Conservation (phyloP, 179 eudicot species). For the Gypsophila paniculata region DNA sequence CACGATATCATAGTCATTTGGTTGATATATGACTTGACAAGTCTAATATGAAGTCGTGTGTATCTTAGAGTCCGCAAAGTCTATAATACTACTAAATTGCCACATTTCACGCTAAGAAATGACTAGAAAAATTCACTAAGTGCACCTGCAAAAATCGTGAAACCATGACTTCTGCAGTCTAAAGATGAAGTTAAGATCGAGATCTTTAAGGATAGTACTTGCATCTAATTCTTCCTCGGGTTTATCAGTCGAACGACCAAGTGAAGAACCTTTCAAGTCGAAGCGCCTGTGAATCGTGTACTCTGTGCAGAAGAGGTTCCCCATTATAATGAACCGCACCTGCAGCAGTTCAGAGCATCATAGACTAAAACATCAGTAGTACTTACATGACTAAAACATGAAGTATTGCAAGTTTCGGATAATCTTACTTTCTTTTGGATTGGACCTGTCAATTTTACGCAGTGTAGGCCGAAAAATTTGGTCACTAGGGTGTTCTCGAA, state of each 20-base stretch:
- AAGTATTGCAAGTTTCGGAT: not conserved
- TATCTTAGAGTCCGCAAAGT: too few species aligned
- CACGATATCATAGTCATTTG: too few species aligned
- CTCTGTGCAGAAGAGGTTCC: constrained; percentile 75
- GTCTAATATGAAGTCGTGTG: too few species aligned
- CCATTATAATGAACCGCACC: constrained; percentile 96
- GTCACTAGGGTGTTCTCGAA: constrained; percentile 81
- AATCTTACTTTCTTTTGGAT: constrained; percentile 71
- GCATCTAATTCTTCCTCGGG: constrained; percentile 87
- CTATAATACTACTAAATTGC: too few species aligned
- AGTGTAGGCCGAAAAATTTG: constrained; percentile 79
- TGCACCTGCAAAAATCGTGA: constrained; percentile 79
- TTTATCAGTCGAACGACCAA: constrained; percentile 78
- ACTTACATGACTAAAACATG: not conserved
- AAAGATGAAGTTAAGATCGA: constrained; percentile 85
- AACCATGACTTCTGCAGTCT: constrained; percentile 76
- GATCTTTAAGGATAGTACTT: constrained; percentile 82
- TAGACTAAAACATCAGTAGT: not conserved
- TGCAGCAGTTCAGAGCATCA: constrained; percentile 24
- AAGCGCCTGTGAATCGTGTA: constrained; percentile 70
- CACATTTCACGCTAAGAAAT: too few species aligned
- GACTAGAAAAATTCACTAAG: not conserved
- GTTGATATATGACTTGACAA: too few species aligned
- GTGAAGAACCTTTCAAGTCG: constrained; percentile 93
- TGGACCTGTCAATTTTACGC: constrained; percentile 74